A percentile compares a stretch with the other conserved stretches of the same genome.
Conservation (phyloP, 768 basidiomycete species). For the Hygrocybe coccinea region DNA sequence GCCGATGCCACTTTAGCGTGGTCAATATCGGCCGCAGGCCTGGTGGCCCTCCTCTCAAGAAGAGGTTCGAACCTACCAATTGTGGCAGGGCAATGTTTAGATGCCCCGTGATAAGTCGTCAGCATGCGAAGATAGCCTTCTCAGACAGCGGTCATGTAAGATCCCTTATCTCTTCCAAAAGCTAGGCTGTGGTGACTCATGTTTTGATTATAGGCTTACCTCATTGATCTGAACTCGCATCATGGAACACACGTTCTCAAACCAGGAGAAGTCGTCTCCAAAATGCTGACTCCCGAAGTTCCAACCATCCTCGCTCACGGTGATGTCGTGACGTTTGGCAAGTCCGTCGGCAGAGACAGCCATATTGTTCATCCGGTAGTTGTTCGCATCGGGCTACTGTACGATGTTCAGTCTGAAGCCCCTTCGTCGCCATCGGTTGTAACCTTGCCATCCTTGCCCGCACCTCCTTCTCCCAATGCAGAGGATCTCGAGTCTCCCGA, state of each 20-base stretch:
- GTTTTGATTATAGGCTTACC: slow-evolving; percentile 48
- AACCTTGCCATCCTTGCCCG: not conserved
- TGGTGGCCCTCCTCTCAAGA: slow-evolving; percentile 41
- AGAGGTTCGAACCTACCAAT: slow-evolving; percentile 37
- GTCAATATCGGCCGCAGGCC: slow-evolving; percentile 69
- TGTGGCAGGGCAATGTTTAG: slow-evolving; percentile 56
- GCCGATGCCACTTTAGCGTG: slow-evolving; percentile 43
- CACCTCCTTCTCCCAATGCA: not conserved
- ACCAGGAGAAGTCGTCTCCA: slow-evolving; percentile 45
- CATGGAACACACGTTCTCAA: slow-evolving; percentile 70
- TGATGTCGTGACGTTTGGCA: slow-evolving; percentile 73
- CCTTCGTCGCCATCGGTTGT: not conserved
- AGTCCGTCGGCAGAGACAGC: slow-evolving; percentile 60
- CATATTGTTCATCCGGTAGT: slow-evolving; percentile 60
- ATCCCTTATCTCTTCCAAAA: slow-evolving; percentile 5
- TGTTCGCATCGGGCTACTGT: slow-evolving; percentile 53
- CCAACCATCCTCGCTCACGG: slow-evolving; percentile 58
- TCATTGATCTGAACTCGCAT: slow-evolving; percentile 68
- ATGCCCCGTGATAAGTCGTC: slow-evolving; percentile 75
- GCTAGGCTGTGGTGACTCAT: slow-evolving; percentile 9
- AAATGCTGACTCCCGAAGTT: slow-evolving; percentile 48
- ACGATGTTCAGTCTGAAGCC: slow-evolving; percentile 17
- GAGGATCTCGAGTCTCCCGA: not conserved
- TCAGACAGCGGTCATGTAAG: slow-evolving; percentile 64
- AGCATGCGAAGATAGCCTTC: slow-evolving; percentile 73